Conservation (phyloP, 768 basidiomycete species). For the Lentinula edodes region DNA sequence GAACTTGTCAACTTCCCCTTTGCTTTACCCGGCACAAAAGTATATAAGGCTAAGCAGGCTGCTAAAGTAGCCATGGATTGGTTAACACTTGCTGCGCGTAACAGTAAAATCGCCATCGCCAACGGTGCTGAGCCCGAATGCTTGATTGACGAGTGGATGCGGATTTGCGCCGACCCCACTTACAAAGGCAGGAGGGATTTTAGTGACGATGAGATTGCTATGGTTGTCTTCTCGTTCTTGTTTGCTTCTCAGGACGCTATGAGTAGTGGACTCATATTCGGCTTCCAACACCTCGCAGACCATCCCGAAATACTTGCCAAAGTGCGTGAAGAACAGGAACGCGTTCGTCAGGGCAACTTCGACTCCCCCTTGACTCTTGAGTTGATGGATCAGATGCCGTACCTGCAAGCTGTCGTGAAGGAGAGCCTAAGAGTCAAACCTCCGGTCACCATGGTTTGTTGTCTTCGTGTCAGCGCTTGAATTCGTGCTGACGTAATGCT, state of each 20-base stretch:
- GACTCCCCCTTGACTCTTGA: conserved; percentile 80
- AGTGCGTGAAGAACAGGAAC: conserved; percentile 86
- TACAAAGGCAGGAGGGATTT: conserved; percentile 84
- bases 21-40: conserved; percentile 91
- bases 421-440: conserved; percentile 90
- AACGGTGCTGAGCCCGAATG: conserved; percentile 77
- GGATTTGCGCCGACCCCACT: conserved; percentile 56
- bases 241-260: conserved; percentile 98
- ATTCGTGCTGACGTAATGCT: background rate
- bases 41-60: conserved; percentile 89
- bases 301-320: conserved; percentile 85
- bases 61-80: conserved; percentile 80
- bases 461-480: conserved; percentile 8
- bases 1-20: conserved; percentile 99
- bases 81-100: conserved; percentile 72
- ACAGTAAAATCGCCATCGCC: conserved; percentile 79
- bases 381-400: conserved; percentile 88
- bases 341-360: conserved; percentile 72
- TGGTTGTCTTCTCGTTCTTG: conserved; percentile 95
- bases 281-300: conserved; percentile 94
- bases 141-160: conserved; percentile 91
- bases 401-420: conserved; percentile 87
- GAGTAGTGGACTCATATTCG: conserved; percentile 94
- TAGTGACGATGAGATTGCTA: conserved; percentile 91
- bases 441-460: conserved; percentile 87